These are phyloP conservation scores for Apiotrichum mycotoxinovorans DNA, from an alignment of 1,284 basidiomycete genomes.

Conservation along the genomic window DNA sequence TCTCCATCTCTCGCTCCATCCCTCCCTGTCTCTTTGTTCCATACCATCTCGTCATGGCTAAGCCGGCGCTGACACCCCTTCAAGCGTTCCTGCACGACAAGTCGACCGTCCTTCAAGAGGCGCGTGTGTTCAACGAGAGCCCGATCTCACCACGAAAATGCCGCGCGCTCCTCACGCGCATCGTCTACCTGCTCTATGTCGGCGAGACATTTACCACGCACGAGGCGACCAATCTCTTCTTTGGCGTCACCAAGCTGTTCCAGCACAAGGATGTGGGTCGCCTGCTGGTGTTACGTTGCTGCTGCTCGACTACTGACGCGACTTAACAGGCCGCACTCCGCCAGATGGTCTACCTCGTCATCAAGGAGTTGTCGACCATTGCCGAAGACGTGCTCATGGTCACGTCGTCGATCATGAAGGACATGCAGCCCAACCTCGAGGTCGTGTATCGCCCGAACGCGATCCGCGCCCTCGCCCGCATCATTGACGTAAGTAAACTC, in stretches of 20 bases:
- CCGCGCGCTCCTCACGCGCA: slow-evolving; percentile 90
- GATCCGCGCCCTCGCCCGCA: slow-evolving; percentile 90
- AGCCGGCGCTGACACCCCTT: background rate
- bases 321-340: slow-evolving; percentile 77
- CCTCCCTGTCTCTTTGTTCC: background rate
- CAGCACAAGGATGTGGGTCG: slow-evolving; percentile 99
- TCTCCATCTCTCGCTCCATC: background rate
- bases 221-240: slow-evolving; percentile 97
- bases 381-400: slow-evolving; percentile 99
- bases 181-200: slow-evolving; percentile 93
- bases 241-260: slow-evolving; percentile 98
- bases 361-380: slow-evolving; percentile 94
- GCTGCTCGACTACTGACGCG: too few species aligned
- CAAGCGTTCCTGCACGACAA: slow-evolving; percentile 69
- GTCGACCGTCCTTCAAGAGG: slow-evolving; percentile 94
- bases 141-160: slow-evolving; percentile 97
- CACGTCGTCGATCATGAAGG: slow-evolving; percentile 99
- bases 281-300: too few species aligned
- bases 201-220: slow-evolving; percentile 94
- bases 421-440: slow-evolving; percentile 98
- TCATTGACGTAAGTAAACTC: slow-evolving; percentile 72
- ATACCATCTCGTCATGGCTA: background rate
- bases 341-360: slow-evolving; percentile 97
- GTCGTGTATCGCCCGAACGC: slow-evolving; percentile 98
- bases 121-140: slow-evolving; percentile 98